Conservation (phyloP, 352 stramenopile species). For the Pythium pyrilobum region DNA sequence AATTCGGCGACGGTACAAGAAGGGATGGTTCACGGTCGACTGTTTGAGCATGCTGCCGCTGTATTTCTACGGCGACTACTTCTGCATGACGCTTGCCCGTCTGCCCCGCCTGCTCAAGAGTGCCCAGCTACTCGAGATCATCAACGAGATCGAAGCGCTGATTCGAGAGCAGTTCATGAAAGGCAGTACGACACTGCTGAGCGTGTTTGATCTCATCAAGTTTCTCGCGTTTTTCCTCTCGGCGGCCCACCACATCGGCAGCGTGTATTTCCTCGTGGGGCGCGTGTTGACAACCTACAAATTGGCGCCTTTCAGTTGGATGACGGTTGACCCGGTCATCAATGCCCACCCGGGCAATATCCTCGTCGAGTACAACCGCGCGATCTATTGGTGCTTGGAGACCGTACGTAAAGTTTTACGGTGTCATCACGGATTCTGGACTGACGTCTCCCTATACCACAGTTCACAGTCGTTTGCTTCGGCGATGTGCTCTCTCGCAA, state of each 20-base stretch:
- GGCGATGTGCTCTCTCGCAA: slow-evolving; percentile 58
- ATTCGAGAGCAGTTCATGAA: slow-evolving; percentile 23
- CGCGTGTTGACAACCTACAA: slow-evolving; percentile 3
- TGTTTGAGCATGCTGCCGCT: slow-evolving; percentile 23
- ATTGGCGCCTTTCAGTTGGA: slow-evolving; percentile 31
- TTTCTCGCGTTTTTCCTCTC: slow-evolving; percentile 23
- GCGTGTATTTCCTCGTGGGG: slow-evolving; percentile 24
- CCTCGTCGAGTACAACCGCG: slow-evolving; percentile 52
- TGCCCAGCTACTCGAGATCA: slow-evolving; percentile 12
- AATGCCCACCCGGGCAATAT: slow-evolving; percentile 36
- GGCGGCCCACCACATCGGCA: slow-evolving; percentile 23
- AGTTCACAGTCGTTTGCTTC: slow-evolving; percentile 80
- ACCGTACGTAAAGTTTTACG: no score
- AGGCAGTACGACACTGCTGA: slow-evolving; percentile 15
- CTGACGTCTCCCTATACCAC: no score
- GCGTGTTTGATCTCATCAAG: slow-evolving; percentile 27
- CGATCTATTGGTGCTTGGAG: slow-evolving; percentile 73
- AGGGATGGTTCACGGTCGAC: slow-evolving; percentile 15
- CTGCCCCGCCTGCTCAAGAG: slow-evolving; percentile 22
- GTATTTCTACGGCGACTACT: slow-evolving; percentile 16
- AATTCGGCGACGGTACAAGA: slow-evolving; percentile 20
- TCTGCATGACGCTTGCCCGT: slow-evolving; percentile 11
- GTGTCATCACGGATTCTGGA: no score
- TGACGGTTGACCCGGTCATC: slow-evolving; percentile 48
- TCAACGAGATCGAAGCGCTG: slow-evolving; percentile 15